Base-by-base conservation (phyloP, 192 early-diverging fungal genomes). In the Lobosporangium transversale region DNA sequence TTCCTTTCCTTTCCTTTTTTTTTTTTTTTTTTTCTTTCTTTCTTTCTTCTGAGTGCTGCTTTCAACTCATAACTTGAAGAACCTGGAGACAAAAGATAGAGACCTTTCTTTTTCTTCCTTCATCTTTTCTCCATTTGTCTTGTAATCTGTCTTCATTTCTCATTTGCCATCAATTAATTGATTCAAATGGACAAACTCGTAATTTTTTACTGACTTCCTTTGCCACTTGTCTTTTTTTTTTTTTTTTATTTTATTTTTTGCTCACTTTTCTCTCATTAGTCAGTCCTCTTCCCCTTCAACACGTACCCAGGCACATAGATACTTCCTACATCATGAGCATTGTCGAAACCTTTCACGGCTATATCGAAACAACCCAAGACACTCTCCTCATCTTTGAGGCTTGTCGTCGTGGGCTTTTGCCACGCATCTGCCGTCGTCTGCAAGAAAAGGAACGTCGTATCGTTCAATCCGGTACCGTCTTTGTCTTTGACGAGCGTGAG, bases 401-500 rank as follows among this genome's bases (percentile, higher is more conserved):
- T 0, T 91, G 90, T 60, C 85, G 90, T 45, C 81, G 84, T 37
- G 87, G 87, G 24, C 64, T 91, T 1, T 57, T 94, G 24, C 88
- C 89, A 14, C 89, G 86, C 53, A 85, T 94, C 36, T 80, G 83
- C 27, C 81, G 90, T n/a, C 83, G 94, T 21, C 83, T 94, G 9
- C 89, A 90, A 60, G 91, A 93, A 29, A 74, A 80, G 53, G 92
- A 95, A 61, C 87, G 91, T 66, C 84, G 85, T 47, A 82, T 85
- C 44, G 90, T 95, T 45, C 65, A 80, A 49, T 90, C 88, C 15
- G 94, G 94, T 31, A 89, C 90, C 4, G 85, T 94, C n/a, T 90
- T 94, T 43, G 90, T 95, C 42, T 95, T 94, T 84, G 90, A 94
- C 66, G 93, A 95, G 79, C 81, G 87, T 53, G 91, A 94, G 66